Conservation (phyloP, 495 filamentous ascomycete species). For the Aspergillus funiculosus region DNA sequence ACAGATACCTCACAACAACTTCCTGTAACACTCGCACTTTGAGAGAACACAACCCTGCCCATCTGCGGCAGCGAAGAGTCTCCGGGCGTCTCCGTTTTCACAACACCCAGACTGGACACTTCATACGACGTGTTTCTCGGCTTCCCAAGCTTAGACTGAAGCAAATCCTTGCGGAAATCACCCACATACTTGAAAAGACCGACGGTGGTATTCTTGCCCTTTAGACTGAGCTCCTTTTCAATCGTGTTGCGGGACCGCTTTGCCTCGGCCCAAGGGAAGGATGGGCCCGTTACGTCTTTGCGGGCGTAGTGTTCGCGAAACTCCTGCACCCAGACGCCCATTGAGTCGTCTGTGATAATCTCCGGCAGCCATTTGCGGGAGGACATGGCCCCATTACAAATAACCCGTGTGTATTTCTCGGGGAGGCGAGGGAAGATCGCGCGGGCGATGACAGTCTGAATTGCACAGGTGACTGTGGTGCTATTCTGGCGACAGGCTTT, state of each 20-base stretch:
- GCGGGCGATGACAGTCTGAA: constrained; percentile 32
- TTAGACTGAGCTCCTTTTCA: constrained; percentile 20
- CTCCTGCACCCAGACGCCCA: constrained; percentile 36
- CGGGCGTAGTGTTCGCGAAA: constrained; percentile 18
- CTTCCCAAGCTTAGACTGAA: constrained; percentile 30
- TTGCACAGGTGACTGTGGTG: constrained; percentile 34
- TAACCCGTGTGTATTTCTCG: constrained; percentile 15
- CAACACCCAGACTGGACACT: constrained; percentile 42
- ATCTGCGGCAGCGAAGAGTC: constrained; percentile 24
- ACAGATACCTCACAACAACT: constrained; percentile 33
- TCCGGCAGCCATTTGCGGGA: constrained; percentile 32
- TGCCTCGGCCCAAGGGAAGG: constrained; percentile 37
- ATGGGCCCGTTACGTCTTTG: constrained; percentile 2
- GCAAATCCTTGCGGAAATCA: constrained; percentile 29
- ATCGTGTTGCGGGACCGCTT: constrained; percentile 28
- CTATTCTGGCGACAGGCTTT: constrained; percentile 26
- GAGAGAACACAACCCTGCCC: constrained; percentile 38
- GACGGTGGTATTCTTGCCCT: constrained; percentile 30
- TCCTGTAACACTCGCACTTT: constrained; percentile 40
- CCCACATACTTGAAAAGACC: constrained; percentile 36
- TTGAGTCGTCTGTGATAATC: constrained; percentile 28
- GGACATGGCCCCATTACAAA: constrained; percentile 26
- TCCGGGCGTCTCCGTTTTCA: constrained; percentile 19
- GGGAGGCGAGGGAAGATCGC: constrained; percentile 31
- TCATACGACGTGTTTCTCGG: constrained; percentile 33